phyloP scores from a whole-genome alignment of 2,329 filamentous ascomycete species.

The Pseudogymnoascus sp. region DNA sequence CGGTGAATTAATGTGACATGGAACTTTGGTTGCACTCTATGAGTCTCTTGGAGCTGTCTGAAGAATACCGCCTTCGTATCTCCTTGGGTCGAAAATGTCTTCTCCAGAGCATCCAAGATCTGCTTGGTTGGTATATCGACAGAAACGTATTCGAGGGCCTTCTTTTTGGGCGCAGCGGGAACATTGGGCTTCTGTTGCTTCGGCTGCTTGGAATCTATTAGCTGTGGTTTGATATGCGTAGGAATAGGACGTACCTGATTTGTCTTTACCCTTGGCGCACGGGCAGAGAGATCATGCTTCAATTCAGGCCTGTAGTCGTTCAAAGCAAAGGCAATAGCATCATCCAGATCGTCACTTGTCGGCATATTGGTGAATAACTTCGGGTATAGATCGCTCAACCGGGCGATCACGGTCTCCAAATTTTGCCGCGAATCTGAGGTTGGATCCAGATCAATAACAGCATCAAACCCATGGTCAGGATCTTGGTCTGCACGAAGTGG shows the following conservation, averaged over 20 bases:
- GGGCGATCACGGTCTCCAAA: slow-evolving; percentile 67
- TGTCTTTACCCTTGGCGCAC: slow-evolving; percentile 36
- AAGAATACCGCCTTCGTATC: slow-evolving; percentile 59
- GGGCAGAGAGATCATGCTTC: slow-evolving; percentile 64
- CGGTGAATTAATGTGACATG: slow-evolving; percentile 93
- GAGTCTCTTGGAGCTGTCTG: slow-evolving; percentile 61
- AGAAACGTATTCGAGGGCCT: slow-evolving; percentile 57
- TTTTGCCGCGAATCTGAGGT: slow-evolving; percentile 72
- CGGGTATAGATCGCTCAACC: slow-evolving; percentile 71
- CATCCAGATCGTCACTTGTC: slow-evolving; percentile 64
- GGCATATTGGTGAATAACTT: slow-evolving; percentile 67
- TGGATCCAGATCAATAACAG: slow-evolving; percentile 77
- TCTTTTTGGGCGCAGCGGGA: slow-evolving; percentile 39
- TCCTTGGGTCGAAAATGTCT: slow-evolving; percentile 53
- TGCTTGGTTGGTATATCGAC: slow-evolving; percentile 46
- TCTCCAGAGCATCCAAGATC: slow-evolving; percentile 55
- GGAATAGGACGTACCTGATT: slow-evolving; percentile 23
- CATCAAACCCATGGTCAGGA: slow-evolving; percentile 80
- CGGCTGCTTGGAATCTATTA: slow-evolving; percentile 19
- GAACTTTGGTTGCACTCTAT: slow-evolving; percentile 76
- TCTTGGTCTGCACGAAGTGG: slow-evolving; percentile 54
- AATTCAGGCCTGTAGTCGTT: slow-evolving; percentile 69
- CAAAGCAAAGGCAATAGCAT: slow-evolving; percentile 67
- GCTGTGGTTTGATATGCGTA: slow-evolving; percentile 9
- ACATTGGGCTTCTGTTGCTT: slow-evolving; percentile 28